Evolutionary conservation across 2,329 filamentous ascomycete species (phyloP), one percentile per base, ranked within the genome.

Genomic region (Apiospora kogelbergensis): DNA sequence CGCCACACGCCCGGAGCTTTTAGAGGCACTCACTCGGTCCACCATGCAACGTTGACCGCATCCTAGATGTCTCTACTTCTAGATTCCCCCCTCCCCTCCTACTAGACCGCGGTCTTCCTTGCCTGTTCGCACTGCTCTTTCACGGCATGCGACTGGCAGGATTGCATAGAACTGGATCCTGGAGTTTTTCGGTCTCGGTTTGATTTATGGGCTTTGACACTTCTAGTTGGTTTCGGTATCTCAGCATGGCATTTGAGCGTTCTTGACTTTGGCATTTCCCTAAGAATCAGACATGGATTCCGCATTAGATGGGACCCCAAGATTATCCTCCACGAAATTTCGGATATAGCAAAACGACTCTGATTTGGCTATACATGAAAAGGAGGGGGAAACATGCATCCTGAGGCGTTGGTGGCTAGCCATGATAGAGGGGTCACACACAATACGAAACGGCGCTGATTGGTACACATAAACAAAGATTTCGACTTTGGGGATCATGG

Each of bases 11-110:
- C 95, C 95, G 1, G 96, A 98, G 85, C 85, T 99, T 70, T 84
- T 95, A 72, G 93, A 97, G 79, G 96, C 96, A 40, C 85, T 99
- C 71, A 91, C 93, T 77, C 88, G 92, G 76, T 97, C 93, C 78
- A 92, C 91, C 67, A 86, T 94, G 81, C 87, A 89, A 77, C 83
- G 83, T 80, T 81, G 75, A 75, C 72, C 53, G 10, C 30, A 37
- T 11, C 30, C 30, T 9, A 37, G 17, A 45, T 42, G 45, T 53
- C 44, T 44, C 30, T 11, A 13, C 7, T 15, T 70, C 63, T 75
- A 73, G 73, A 68, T 46, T 74, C 33, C 66, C 10, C 53, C 67
- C 7, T 30, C 45, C 65, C 53, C 45, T 65, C 53, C 41, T 65
- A 57, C 63, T 68, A 40, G 53, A 41, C 65, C 67, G 70, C 64